A percentile compares a stretch with the other conserved stretches of the same genome.
Evolutionary conservation across 768 basidiomycete genomes (phyloP).

Genomic region (Lyophyllum atratum): DNA sequence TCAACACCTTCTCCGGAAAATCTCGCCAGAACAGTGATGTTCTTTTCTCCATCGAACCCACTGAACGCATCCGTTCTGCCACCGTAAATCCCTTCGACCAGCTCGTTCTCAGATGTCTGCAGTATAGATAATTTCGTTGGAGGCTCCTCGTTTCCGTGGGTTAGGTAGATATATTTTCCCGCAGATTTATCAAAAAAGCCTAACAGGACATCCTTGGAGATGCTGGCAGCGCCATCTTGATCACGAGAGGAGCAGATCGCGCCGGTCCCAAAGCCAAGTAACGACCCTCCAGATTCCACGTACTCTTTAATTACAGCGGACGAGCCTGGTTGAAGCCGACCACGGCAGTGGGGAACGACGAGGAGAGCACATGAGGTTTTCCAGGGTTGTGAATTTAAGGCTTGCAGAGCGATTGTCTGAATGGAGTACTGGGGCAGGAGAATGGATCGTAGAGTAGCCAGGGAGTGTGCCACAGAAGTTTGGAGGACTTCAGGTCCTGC

Average conservation of each 20-base stretch:
- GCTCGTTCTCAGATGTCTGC: conserved; percentile 20
- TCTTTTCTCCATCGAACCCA: conserved; percentile 30
- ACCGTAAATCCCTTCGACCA: conserved; percentile 30
- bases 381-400: conserved; percentile 78
- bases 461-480: conserved; percentile 42
- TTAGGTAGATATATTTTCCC: conserved; percentile 32
- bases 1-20: conserved; percentile 21
- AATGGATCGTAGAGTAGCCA: conserved; percentile 50
- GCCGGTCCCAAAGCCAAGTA: conserved; percentile 65
- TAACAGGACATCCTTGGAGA: conserved; percentile 30
- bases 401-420: conserved; percentile 59
- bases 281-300: conserved; percentile 67
- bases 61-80: conserved; percentile 24
- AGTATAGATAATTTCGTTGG: conserved; percentile 18
- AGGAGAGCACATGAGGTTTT: conserved; percentile 71
- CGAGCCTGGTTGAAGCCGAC: conserved; percentile 39
- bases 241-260: conserved; percentile 42
- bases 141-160: conserved; percentile 7
- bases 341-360: conserved; percentile 68
- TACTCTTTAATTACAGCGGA: conserved; percentile 55
- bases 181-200: conserved; percentile 36
- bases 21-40: conserved; percentile 31
- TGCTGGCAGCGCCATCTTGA: conserved; percentile 18
- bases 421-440: conserved; percentile 80
- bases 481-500: conserved; percentile 60